Evolutionary conservation across 805 yeast genomes (phyloP).

Genomic region (Cyberlindnera maritima): DNA sequence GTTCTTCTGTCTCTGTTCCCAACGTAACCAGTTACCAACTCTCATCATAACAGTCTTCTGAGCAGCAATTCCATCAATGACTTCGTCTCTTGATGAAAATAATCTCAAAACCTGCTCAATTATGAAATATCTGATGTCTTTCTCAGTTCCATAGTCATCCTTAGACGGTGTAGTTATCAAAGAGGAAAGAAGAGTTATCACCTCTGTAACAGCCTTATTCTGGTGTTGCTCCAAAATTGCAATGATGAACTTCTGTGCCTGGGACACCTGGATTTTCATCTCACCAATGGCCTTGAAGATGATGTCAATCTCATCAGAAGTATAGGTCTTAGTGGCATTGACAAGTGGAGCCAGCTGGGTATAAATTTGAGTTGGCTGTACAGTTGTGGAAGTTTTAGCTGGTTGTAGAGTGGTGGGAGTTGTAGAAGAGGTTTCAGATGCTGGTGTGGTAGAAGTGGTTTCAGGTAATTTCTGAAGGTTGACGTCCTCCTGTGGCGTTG

Average conservation of each 20-base stretch:
- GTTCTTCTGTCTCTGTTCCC: background rate
- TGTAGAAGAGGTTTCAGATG: background rate
- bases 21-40: slow-evolving; percentile 7
- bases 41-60: slow-evolving; percentile 1
- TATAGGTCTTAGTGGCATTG: background rate
- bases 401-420: too few relatives aligned
- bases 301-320: background rate
- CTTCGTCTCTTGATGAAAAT: background rate
- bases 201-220: background rate
- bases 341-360: background rate
- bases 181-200: background rate
- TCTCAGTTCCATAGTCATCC: background rate
- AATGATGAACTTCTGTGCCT: background rate
- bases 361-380: too few relatives aligned
- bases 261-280: background rate
- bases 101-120: background rate
- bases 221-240: background rate
- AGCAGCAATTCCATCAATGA: background rate
- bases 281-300: background rate
- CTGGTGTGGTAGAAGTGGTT: background rate
- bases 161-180: background rate
- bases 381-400: background rate
- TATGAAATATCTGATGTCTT: slow-evolving; percentile 1
- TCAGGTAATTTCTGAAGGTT: background rate
- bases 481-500: background rate